Conservation (phyloP, 2,329 filamentous ascomycete species). For the Cercospora sojina region DNA sequence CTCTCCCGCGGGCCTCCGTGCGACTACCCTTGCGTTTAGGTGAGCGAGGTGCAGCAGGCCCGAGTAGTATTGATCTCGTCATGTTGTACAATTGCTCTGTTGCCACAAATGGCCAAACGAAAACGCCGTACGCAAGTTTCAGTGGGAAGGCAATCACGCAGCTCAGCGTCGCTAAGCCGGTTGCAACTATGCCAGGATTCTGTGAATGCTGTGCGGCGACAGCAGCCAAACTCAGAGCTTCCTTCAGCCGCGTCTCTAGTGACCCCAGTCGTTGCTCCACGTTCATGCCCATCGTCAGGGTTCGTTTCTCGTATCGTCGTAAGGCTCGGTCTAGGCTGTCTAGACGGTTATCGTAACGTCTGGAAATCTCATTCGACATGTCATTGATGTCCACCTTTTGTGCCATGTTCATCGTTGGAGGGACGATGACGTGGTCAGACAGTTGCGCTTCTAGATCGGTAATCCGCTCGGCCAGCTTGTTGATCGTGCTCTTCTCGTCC, state of each 20-base stretch:
- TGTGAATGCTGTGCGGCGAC: constrained; percentile 59
- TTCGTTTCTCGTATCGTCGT: constrained; percentile 86
- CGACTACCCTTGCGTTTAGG: constrained; percentile 7
- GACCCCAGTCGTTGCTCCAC: constrained; percentile 72
- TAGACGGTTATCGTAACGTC: constrained; percentile 74
- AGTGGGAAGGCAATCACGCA: constrained; percentile 22
- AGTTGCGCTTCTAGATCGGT: constrained; percentile 37
- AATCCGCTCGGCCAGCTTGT: constrained; percentile 32
- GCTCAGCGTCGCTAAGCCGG: constrained; percentile 22
- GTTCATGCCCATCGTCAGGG: constrained; percentile 70
- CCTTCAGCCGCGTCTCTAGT: constrained; percentile 69
- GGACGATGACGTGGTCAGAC: constrained; percentile 29
- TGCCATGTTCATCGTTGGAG: constrained; percentile 28
- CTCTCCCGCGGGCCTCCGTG: neutral
- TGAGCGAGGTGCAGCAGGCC: constrained; percentile 16
- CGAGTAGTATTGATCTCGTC: constrained; percentile 27
- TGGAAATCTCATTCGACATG: constrained; percentile 54
- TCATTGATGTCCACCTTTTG: constrained; percentile 37
- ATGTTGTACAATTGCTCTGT: constrained; percentile 30
- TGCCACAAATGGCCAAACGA: constrained; percentile 24
- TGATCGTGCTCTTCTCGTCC: constrained; percentile 39
- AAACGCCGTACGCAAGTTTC: constrained; percentile 24
- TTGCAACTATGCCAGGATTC: constrained; percentile 28
- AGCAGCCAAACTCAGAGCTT: constrained; percentile 77
- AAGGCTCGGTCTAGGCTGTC: constrained; percentile 87